A percentile compares a stretch with the other conserved stretches of the same genome.
phyloP scores from a whole-genome alignment of 192 early-diverging fungal species.

The Spizellomyces sp. region DNA sequence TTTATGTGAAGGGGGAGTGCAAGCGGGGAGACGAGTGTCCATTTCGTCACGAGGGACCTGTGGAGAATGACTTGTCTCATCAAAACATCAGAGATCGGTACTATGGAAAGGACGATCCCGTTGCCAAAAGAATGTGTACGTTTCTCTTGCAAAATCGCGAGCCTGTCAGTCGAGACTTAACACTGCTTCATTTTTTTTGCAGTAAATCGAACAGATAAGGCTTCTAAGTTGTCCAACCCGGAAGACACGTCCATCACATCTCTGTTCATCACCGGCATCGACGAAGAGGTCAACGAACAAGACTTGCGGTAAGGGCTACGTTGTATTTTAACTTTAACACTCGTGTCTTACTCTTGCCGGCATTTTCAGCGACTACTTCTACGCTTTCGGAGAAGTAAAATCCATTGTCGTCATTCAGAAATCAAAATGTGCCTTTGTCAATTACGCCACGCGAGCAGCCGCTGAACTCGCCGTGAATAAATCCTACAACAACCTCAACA shows the following conservation, averaged over 20 bases:
- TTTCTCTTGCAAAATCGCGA: conserved; percentile 19
- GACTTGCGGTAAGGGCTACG: conserved; percentile 62
- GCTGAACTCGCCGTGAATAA: conserved; percentile 81
- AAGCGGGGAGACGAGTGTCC: conserved; percentile 95
- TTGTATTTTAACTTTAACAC: neutral
- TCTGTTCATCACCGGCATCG: conserved; percentile 83
- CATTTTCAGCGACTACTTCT: conserved; percentile 65
- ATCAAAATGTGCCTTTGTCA: conserved; percentile 88
- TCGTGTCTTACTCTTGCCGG: neutral
- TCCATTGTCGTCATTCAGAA: conserved; percentile 80
- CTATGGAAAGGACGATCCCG: conserved; percentile 92
- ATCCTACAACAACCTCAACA: conserved; percentile 66
- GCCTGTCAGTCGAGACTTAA: neutral
- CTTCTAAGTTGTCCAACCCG: conserved; percentile 60
- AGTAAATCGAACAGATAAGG: conserved; percentile 51
- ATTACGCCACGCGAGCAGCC: conserved; percentile 75
- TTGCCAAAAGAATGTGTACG: conserved; percentile 80
- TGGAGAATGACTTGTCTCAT: conserved; percentile 78
- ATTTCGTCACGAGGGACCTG: conserved; percentile 89
- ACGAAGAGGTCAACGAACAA: conserved; percentile 65
- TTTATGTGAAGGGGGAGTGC: conserved; percentile 92
- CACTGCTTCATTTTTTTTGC: conserved; percentile 3
- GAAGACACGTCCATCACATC: conserved; percentile 83
- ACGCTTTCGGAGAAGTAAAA: conserved; percentile 86
- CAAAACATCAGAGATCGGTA: conserved; percentile 97